Evolutionary conservation across 371 early-diverging fungal genomes (phyloP), one percentile per base, ranked within the genome.

Genomic region (Nematocida sp.): DNA sequence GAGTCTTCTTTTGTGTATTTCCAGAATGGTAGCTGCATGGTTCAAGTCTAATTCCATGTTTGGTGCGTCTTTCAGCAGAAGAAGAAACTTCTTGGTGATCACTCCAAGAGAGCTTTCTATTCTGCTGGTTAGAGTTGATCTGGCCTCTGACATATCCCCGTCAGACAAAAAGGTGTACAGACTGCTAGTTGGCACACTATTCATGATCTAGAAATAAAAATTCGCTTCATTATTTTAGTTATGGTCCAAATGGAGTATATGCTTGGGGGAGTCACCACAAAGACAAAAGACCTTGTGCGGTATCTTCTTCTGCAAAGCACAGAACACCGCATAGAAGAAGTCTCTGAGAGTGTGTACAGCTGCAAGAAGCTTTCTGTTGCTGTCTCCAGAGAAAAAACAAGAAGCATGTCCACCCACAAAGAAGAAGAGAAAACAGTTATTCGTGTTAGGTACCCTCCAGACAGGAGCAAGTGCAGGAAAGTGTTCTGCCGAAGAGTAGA

Each of bases 1-100:
- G 41, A 91, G 88, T 41, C 91, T 84, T 77, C 91, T 85, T 79
- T 91, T 91, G 76, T 87, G 87, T 21, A 90, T 90, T 7, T 86
- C 83, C 27, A 91, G 85, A 43, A 85, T 83, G 21, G 78, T 77
- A 0, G 90, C 88, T 5, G 90, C 89, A 43, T 82, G 78, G 63
- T 88, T 89, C 50, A 89, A 80, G 78, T 89, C 90, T 43, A 90
- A 78, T 27, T 86, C 86, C 0, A 86, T 86, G 25, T 87, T 85
- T 49, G 84, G 81, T 46, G 87, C 85, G n/a, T 86, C 82, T 29
- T 86, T 84, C 52, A 91, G 79, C 3, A 88, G 79, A 2, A 81
- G 64, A 45, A 90, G 85, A 77, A 91, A 90, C 48, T 86, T 88
- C 76, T 87, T 88, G 5, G 91, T 89, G 64, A 91, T 78, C 25